phyloP scores from a whole-genome alignment of 1,139 yeast species.

The Yamadazyma jaroonii region DNA sequence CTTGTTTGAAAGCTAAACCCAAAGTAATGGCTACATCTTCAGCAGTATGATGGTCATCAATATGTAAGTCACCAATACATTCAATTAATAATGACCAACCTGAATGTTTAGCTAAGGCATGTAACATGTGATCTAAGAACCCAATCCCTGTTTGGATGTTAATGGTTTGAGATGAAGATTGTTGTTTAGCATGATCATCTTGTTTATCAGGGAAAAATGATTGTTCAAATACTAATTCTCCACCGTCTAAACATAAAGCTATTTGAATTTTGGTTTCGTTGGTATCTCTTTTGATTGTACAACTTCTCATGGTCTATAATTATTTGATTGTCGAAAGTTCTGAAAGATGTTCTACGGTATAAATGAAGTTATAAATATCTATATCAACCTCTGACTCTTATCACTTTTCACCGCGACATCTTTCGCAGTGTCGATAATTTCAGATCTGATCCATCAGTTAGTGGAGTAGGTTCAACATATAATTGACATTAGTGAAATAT shows the following conservation, averaged over 20 bases:
- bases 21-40: constrained; percentile 94
- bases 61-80: constrained; percentile 91
- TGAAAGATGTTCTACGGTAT: no score
- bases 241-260: constrained; percentile 83
- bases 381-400: no score
- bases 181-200: constrained; percentile 55
- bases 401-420: no score
- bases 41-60: constrained; percentile 95
- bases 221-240: constrained; percentile 56
- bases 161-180: constrained; percentile 67
- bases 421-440: no score
- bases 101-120: constrained; percentile 92
- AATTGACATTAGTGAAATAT: no score
- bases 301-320: constrained; percentile 24
- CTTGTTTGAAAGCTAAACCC: constrained; percentile 86
- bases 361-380: no score
- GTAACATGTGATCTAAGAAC: constrained; percentile 94
- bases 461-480: no score
- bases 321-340: no score
- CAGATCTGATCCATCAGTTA: no score
- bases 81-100: constrained; percentile 93
- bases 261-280: constrained; percentile 94
- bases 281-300: constrained; percentile 68
- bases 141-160: constrained; percentile 90
- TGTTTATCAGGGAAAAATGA: constrained; percentile 44